Conservation (phyloP, 306 rosid species). For the Prunus dulcis region DNA sequence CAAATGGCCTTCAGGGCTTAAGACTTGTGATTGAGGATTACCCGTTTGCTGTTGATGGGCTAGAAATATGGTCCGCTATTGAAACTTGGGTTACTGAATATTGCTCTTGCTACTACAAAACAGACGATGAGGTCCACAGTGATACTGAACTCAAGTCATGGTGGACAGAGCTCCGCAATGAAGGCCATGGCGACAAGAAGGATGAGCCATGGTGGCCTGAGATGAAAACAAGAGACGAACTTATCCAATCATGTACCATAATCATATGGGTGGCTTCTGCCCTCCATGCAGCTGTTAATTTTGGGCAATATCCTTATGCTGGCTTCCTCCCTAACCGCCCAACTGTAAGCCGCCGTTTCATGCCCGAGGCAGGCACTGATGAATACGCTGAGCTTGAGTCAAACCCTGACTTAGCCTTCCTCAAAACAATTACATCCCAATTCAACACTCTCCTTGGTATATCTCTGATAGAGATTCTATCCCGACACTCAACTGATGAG, state of each 20-base stretch:
- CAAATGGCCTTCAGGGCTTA: slow-evolving; percentile 53
- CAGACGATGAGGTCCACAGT: slow-evolving; percentile 42
- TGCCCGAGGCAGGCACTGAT: slow-evolving; percentile 86
- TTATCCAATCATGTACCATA: slow-evolving; percentile 62
- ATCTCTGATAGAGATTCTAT: slow-evolving; percentile 73
- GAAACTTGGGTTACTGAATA: slow-evolving; percentile 74
- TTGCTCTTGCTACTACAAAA: slow-evolving; percentile 53
- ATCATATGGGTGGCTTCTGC: slow-evolving; percentile 97
- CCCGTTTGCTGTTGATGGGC: slow-evolving; percentile 84
- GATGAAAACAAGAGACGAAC: slow-evolving; percentile 55
- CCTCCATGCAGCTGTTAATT: slow-evolving; percentile 91
- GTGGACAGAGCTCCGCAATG: slow-evolving; percentile 74
- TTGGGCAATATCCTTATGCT: slow-evolving; percentile 91
- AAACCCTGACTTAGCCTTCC: slow-evolving; percentile 64
- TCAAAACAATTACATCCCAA: slow-evolving; percentile 88
- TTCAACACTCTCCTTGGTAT: slow-evolving; percentile 84
- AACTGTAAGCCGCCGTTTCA: slow-evolving; percentile 86
- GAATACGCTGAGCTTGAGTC: slow-evolving; percentile 66
- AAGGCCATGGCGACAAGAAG: slow-evolving; percentile 88
- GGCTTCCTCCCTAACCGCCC: slow-evolving; percentile 97
- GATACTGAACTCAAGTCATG: slow-evolving; percentile 68
- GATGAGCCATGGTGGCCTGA: slow-evolving; percentile 77
- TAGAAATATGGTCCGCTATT: slow-evolving; percentile 89
- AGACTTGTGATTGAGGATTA: slow-evolving; percentile 78
- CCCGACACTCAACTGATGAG: slow-evolving; percentile 87